A percentile compares a stretch with the other conserved stretches of the same genome.
phyloP scores from a whole-genome alignment of 306 rosid genomes.

The Prosopis cineraria region DNA sequence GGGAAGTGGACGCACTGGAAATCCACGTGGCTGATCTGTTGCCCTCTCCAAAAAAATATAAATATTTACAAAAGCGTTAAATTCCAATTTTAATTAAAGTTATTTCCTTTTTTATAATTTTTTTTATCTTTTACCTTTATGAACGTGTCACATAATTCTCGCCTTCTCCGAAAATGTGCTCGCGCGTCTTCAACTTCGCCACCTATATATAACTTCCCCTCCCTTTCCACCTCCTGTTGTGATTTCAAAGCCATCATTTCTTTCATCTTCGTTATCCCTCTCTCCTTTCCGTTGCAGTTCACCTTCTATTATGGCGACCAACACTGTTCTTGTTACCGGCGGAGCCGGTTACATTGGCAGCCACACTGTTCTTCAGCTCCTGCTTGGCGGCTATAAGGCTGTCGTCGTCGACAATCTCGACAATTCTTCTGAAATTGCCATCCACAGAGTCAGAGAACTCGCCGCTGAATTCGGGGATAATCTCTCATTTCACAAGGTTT shows the following conservation, averaged over 20 bases:
- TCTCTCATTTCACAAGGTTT: conserved; percentile 83
- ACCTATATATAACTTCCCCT: conserved; percentile 32
- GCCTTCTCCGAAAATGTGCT: conserved; percentile 38
- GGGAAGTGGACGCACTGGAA: conserved; percentile 41
- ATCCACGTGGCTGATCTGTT: conserved; percentile 63
- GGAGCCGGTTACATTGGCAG: conserved; percentile 96
- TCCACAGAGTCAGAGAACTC: conserved; percentile 70
- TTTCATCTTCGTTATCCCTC: background rate
- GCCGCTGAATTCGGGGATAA: conserved; percentile 74
- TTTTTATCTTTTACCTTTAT: background rate
- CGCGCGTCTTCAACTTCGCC: conserved; percentile 36
- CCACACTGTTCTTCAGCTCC: conserved; percentile 91
- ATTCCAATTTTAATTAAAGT: background rate
- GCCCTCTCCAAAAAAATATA: conserved; percentile 50
- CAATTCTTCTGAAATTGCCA: conserved; percentile 68
- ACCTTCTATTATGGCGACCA: conserved; percentile 41
- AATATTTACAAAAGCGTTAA: conserved; percentile 34
- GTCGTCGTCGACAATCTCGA: conserved; percentile 88
- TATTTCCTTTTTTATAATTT: background rate
- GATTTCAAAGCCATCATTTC: conserved; percentile 9
- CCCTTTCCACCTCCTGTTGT: conserved; percentile 22
- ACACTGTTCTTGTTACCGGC: conserved; percentile 78
- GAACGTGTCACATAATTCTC: conserved; percentile 46
- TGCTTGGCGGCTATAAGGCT: conserved; percentile 70
- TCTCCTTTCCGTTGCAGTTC: conserved; percentile 8